Evolutionary conservation across 306 rosid species (phyloP).

Genomic region (Cucumis hystrix): DNA sequence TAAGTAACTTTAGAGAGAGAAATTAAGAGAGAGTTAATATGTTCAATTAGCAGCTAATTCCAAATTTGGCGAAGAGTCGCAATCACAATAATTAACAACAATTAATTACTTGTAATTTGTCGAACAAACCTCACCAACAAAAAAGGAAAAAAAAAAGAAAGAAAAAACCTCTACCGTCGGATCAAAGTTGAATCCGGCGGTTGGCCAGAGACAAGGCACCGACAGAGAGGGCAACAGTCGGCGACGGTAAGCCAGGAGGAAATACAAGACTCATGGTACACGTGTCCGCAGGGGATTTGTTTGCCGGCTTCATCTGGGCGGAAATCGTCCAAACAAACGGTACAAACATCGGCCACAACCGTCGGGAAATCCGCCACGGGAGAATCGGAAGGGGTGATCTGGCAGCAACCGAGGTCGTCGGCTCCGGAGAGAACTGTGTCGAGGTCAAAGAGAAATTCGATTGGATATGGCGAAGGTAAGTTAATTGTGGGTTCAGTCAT

Average conservation of each 20-base stretch:
- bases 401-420: not conserved
- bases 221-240: slow-evolving; percentile 68
- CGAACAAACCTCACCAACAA: not conserved
- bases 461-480: not conserved
- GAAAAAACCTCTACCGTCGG: not conserved
- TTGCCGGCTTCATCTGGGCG: slow-evolving; percentile 18
- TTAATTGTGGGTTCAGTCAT: not conserved
- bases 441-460: slow-evolving; percentile 1
- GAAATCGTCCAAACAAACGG: slow-evolving; percentile 43
- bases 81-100: not conserved
- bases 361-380: slow-evolving; percentile 14
- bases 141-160: not conserved
- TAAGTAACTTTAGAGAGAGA: too few species aligned
- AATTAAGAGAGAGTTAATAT: not conserved
- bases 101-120: not conserved
- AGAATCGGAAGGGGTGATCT: not conserved
- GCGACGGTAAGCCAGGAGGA: slow-evolving; percentile 41
- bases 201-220: slow-evolving; percentile 19
- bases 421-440: not conserved
- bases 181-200: not conserved
- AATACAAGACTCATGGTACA: slow-evolving; percentile 51
- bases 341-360: slow-evolving; percentile 21
- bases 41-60: not conserved
- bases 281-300: slow-evolving; percentile 54
- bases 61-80: not conserved